These are phyloP conservation scores for Aspergillus ruber DNA, from an alignment of 2,329 filamentous ascomycete species.

Conservation along the genomic window DNA sequence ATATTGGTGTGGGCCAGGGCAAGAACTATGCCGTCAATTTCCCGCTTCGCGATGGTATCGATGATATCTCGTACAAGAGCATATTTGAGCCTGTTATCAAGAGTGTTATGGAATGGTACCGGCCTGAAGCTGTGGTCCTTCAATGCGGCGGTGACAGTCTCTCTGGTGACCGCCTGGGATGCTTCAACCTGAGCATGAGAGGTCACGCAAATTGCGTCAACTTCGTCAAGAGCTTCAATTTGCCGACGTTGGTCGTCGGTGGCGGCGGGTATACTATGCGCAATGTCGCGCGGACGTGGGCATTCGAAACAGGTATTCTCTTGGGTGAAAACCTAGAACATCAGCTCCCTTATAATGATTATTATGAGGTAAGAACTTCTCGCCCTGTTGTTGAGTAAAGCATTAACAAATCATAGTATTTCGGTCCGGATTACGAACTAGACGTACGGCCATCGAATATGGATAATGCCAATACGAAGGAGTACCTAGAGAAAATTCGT, in stretches of 20 bases:
- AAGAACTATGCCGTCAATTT: conserved; percentile 66
- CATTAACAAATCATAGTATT: conserved; percentile 47
- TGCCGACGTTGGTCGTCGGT: conserved; percentile 60
- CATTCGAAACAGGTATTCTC: conserved; percentile 68
- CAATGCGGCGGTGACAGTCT: conserved; percentile 64
- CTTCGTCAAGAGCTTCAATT: conserved; percentile 61
- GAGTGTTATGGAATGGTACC: conserved; percentile 63
- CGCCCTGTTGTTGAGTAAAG: conserved; percentile 1
- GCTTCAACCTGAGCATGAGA: conserved; percentile 65
- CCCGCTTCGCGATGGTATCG: conserved; percentile 62
- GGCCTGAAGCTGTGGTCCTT: conserved; percentile 60
- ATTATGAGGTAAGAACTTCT: conserved; percentile 59
- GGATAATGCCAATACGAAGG: conserved; percentile 63
- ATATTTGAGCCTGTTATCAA: conserved; percentile 64
- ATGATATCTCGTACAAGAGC: conserved; percentile 60
- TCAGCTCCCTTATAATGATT: conserved; percentile 91
- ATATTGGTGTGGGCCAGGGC: conserved; percentile 61
- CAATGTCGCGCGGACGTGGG: conserved; percentile 57
- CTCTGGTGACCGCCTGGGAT: conserved; percentile 60
- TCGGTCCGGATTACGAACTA: conserved; percentile 63
- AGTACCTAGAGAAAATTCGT: conserved; percentile 64
- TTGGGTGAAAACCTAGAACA: conserved; percentile 75
- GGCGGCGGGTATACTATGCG: conserved; percentile 66
- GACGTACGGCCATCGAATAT: conserved; percentile 65
- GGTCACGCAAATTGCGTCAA: conserved; percentile 65